A percentile compares a stretch with the other conserved stretches of the same genome.
phyloP scores from a whole-genome alignment of 306 rosid species.

The Hylodesmum podocarpum region DNA sequence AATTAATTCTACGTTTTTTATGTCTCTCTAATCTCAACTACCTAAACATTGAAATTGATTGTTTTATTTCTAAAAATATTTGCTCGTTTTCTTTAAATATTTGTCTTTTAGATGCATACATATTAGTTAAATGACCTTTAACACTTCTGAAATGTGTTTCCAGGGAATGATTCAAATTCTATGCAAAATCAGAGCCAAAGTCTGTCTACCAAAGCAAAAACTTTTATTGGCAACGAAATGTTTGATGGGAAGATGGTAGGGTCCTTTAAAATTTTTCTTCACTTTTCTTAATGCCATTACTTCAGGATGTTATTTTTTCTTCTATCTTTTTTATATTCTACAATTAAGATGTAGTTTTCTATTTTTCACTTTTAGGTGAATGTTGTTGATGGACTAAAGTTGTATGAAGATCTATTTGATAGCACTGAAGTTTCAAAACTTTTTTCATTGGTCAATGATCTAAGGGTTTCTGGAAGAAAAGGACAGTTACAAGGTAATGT shows the following conservation, averaged over 20 bases:
- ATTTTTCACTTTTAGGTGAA: slow-evolving; percentile 56
- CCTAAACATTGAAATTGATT: neutral
- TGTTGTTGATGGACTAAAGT: slow-evolving; percentile 78
- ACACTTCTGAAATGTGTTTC: slow-evolving; percentile 20
- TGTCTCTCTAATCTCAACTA: neutral
- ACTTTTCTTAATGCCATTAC: neutral
- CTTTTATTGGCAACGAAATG: slow-evolving; percentile 63
- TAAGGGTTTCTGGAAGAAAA: slow-evolving; percentile 69
- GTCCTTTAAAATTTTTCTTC: slow-evolving; percentile 26
- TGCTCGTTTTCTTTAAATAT: neutral
- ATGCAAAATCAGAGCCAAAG: slow-evolving; percentile 49
- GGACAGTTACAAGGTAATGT: slow-evolving; percentile 76
- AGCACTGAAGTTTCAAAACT: slow-evolving; percentile 65
- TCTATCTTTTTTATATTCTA: slow-evolving; percentile 20
- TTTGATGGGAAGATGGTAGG: slow-evolving; percentile 77
- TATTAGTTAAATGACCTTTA: neutral
- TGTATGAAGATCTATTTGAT: slow-evolving; percentile 57
- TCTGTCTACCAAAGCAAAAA: slow-evolving; percentile 48
- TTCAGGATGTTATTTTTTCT: neutral
- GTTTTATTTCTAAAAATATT: neutral
- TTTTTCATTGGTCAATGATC: slow-evolving; percentile 62
- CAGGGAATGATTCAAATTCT: slow-evolving; percentile 57
- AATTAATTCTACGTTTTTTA: neutral
- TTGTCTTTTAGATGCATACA: neutral
- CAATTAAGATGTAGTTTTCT: neutral